Evolutionary conservation across 164 flowering plant genomes (phyloP).

Genomic region (Stephania yunnanensis): DNA sequence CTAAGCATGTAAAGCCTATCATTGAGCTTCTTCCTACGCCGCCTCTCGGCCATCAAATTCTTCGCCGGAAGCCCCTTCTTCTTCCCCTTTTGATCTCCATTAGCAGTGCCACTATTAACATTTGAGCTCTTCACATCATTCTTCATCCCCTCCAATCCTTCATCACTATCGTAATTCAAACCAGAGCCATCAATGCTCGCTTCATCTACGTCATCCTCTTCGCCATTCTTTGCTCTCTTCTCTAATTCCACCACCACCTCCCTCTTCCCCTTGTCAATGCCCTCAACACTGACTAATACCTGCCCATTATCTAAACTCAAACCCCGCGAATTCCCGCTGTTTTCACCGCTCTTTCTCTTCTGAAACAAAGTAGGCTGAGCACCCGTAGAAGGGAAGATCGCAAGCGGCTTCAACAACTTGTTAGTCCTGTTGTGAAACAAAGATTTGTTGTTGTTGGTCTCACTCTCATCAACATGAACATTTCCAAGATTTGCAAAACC

Average conservation of each 20-base stretch:
- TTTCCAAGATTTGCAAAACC: constrained; percentile 23
- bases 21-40: constrained; percentile 91
- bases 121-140: constrained; percentile 48
- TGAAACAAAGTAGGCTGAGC: constrained; percentile 65
- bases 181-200: constrained; percentile 55
- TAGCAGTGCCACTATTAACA: constrained; percentile 50
- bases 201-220: constrained; percentile 53
- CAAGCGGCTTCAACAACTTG: constrained; percentile 44
- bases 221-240: constrained; percentile 36
- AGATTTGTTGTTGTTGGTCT: background rate
- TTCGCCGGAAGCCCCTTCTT: constrained; percentile 93
- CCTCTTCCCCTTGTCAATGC: constrained; percentile 14
- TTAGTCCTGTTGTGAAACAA: constrained; percentile 39
- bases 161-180: constrained; percentile 83
- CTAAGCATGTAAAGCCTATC: constrained; percentile 93
- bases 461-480: background rate
- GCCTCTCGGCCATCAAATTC: constrained; percentile 93
- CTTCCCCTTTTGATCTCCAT: constrained; percentile 68
- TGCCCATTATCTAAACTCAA: background rate
- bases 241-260: constrained; percentile 26
- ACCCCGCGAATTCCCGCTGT: constrained; percentile 10
- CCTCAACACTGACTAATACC: constrained; percentile 8
- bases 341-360: constrained; percentile 47
- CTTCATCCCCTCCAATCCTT: constrained; percentile 23
- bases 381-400: constrained; percentile 44